phyloP scores from a whole-genome alignment of 129 eudicot genomes.

The Helichrysum umbraculigerum region DNA sequence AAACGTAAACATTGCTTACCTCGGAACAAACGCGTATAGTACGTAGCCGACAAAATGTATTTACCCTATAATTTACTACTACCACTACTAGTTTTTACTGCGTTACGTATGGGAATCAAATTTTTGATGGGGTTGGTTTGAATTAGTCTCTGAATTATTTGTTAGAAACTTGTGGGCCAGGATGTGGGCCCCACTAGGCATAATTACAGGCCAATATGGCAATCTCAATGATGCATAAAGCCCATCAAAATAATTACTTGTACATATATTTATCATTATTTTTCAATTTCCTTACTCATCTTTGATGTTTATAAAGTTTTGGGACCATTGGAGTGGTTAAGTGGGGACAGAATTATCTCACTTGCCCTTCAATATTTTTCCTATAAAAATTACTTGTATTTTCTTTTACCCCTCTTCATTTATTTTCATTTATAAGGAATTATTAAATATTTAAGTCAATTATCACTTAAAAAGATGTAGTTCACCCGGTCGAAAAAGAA shows the following conservation, averaged over 20 bases:
- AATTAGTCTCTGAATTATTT: conserved; percentile 26
- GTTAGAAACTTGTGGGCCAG: conserved; percentile 23
- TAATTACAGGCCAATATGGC: conserved; percentile 37
- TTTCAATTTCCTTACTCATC: conserved; percentile 22
- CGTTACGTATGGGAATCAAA: conserved; percentile 13
- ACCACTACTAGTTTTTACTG: background rate
- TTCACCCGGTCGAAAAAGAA: background rate
- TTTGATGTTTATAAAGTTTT: conserved; percentile 38
- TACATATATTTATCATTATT: conserved; percentile 15
- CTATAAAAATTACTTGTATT: background rate
- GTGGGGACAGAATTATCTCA: conserved; percentile 44
- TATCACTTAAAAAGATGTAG: background rate
- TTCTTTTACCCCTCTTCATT: background rate
- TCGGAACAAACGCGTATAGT: too few species aligned
- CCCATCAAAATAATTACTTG: conserved; percentile 34
- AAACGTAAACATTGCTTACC: too few species aligned
- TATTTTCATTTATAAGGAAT: background rate
- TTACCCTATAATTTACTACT: too few species aligned
- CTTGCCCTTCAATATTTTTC: conserved; percentile 16
- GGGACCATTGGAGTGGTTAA: conserved; percentile 37
- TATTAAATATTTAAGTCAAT: background rate
- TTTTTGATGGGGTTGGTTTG: conserved; percentile 28
- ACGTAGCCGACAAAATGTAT: too few species aligned
- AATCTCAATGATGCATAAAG: conserved; percentile 28
- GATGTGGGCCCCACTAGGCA: conserved; percentile 10